A percentile compares a stretch with the other conserved stretches of the same genome.
Evolutionary conservation across 306 rosid species (phyloP).

Genomic region (Vicia villosa): DNA sequence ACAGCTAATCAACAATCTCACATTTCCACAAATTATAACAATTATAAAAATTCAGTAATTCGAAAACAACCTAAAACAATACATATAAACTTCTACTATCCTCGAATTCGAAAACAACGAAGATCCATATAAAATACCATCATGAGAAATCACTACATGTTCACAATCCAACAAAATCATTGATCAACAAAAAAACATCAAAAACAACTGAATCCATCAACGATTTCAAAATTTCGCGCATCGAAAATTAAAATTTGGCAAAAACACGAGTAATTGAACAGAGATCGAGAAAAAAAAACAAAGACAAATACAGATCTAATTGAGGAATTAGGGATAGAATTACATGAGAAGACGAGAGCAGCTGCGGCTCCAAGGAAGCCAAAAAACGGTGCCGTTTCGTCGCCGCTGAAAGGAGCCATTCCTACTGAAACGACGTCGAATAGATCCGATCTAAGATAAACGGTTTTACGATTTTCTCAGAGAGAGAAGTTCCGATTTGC

Average conservation of each 20-base stretch:
- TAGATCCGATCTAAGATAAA: conserved; percentile 48
- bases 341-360: conserved; percentile 89
- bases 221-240: too few relatives aligned
- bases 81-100: neutral
- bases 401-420: conserved; percentile 82
- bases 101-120: neutral
- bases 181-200: conserved; percentile 6
- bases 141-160: neutral
- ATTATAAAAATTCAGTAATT: neutral
- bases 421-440: conserved; percentile 33
- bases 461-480: conserved; percentile 5
- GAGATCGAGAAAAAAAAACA: neutral
- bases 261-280: neutral
- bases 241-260: neutral
- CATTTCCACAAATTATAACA: neutral
- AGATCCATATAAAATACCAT: conserved; percentile 4
- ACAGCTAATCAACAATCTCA: neutral
- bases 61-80: neutral
- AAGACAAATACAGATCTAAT: conserved; percentile 35
- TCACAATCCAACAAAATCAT: conserved; percentile 7
- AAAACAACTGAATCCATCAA: too few relatives aligned
- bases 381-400: conserved; percentile 89
- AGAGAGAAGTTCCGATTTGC: conserved; percentile 20
- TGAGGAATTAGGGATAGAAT: conserved; percentile 21
- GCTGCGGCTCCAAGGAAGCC: conserved; percentile 94